Conservation (phyloP, 495 filamentous ascomycete species). For the Aspergillus egyptiacus region DNA sequence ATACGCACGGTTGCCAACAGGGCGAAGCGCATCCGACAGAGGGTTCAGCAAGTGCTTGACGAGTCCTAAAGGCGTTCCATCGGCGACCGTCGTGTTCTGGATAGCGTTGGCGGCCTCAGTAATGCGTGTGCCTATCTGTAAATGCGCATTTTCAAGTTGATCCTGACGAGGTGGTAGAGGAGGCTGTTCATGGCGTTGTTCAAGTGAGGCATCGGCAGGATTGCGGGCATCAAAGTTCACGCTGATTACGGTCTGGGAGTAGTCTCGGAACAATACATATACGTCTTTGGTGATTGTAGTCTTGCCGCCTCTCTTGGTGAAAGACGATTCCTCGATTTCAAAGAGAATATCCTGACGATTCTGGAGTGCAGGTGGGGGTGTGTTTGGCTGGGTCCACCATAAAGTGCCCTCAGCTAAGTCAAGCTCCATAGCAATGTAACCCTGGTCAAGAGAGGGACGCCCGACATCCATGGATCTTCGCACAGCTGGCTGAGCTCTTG, state of each 20-base stretch:
- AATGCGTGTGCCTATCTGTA: constrained; percentile 69
- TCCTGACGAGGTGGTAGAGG: constrained; percentile 85
- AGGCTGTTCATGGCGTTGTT: constrained; percentile 83
- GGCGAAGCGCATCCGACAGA: constrained; percentile 65
- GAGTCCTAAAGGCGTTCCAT: constrained; percentile 71
- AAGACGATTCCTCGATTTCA: constrained; percentile 73
- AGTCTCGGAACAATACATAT: constrained; percentile 85
- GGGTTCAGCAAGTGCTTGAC: constrained; percentile 71
- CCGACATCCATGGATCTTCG: constrained; percentile 70
- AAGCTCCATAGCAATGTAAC: constrained; percentile 79
- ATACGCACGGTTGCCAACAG: constrained; percentile 80
- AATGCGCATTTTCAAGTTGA: constrained; percentile 79
- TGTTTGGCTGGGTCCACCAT: constrained; percentile 77
- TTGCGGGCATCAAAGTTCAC: constrained; percentile 74
- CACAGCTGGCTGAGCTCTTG: constrained; percentile 41
- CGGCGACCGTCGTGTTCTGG: constrained; percentile 74
- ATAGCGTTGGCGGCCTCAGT: constrained; percentile 58
- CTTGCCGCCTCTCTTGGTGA: constrained; percentile 61
- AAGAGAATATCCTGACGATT: constrained; percentile 76
- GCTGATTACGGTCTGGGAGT: constrained; percentile 87
- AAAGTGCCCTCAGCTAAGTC: constrained; percentile 64
- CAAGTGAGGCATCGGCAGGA: constrained; percentile 61
- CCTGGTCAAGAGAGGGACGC: constrained; percentile 62
- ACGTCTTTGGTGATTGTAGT: constrained; percentile 69
- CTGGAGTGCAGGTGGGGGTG: constrained; percentile 73